Conservation (phyloP, 805 yeast genomes). For the Pichia deserticola region DNA sequence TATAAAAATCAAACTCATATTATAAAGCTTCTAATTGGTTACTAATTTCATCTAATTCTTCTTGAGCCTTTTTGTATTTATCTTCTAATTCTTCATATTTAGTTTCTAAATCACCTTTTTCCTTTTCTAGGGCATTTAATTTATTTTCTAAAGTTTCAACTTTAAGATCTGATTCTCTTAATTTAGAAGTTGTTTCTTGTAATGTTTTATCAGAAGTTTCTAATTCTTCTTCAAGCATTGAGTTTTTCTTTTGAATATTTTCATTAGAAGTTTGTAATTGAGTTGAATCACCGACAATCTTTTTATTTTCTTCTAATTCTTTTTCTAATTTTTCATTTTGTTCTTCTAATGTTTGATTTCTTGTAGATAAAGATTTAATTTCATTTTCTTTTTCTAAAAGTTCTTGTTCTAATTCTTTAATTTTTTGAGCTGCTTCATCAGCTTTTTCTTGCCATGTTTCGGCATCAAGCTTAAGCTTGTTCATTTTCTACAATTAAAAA, state of each 20-base stretch:
- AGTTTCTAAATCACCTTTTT: conserved; percentile 85
- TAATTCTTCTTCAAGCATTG: conserved; percentile 81
- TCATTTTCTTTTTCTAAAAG: conserved; percentile 89
- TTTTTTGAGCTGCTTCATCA: conserved; percentile 72
- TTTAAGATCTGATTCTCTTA: conserved; percentile 92
- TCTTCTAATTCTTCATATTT: conserved; percentile 82
- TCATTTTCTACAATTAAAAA: conserved; percentile 53
- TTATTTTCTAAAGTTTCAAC: conserved; percentile 94
- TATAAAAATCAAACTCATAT: conserved; percentile 8
- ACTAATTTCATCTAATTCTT: conserved; percentile 93
- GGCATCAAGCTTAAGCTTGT: conserved; percentile 85
- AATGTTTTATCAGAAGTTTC: conserved; percentile 86
- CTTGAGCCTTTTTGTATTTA: conserved; percentile 77
- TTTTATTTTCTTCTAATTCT: conserved; percentile 68
- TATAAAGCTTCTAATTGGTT: conserved; percentile 83
- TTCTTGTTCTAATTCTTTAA: conserved; percentile 90
- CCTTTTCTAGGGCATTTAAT: conserved; percentile 85
- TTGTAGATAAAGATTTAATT: conserved; percentile 85
- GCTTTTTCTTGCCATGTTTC: conserved; percentile 97
- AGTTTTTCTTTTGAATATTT: conserved; percentile 81
- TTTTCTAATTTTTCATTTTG: conserved; percentile 72
- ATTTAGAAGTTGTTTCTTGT: conserved; percentile 87
- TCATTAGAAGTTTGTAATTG: conserved; percentile 86
- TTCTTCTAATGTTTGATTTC: conserved; percentile 82
- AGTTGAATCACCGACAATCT: conserved; percentile 84